These are phyloP conservation scores for Mucor irregularis DNA, from an alignment of 371 early-diverging fungal genomes.

Conservation along the genomic window DNA sequence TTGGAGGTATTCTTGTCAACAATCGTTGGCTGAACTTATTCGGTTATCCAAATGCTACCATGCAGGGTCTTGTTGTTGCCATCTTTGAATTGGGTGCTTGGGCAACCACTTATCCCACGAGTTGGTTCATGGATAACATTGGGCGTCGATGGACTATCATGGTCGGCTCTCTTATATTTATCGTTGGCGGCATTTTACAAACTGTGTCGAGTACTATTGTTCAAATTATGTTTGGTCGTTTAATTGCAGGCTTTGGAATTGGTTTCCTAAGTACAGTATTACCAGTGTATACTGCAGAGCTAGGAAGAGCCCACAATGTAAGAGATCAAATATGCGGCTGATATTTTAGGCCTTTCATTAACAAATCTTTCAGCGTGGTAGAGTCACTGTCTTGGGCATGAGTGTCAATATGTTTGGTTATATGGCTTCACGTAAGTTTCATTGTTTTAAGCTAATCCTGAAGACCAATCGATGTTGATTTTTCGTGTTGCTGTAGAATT, in stretches of 20 bases:
- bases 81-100: slow-evolving; percentile 50
- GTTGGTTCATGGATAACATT: slow-evolving; percentile 40
- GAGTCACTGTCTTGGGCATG: slow-evolving; percentile 42
- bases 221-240: slow-evolving; percentile 39
- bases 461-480: background rate
- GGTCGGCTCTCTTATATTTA: slow-evolving; percentile 47
- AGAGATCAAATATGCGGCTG: background rate
- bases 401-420: slow-evolving; percentile 44
- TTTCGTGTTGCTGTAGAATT: slow-evolving; percentile 21
- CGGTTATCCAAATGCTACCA: slow-evolving; percentile 30
- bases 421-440: slow-evolving; percentile 25
- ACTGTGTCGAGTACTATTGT: slow-evolving; percentile 31
- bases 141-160: slow-evolving; percentile 51
- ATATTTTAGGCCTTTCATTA: background rate
- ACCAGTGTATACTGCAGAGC: slow-evolving; percentile 53
- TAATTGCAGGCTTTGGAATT: slow-evolving; percentile 54
- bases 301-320: slow-evolving; percentile 49
- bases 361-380: slow-evolving; percentile 32
- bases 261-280: slow-evolving; percentile 46
- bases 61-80: slow-evolving; percentile 39
- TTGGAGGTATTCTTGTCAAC: slow-evolving; percentile 42
- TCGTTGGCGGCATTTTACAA: slow-evolving; percentile 48
- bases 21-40: slow-evolving; percentile 32
- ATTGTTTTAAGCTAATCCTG: background rate
- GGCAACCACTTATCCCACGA: slow-evolving; percentile 34